These are phyloP conservation scores for Trifolium fragiferum DNA, from an alignment of 306 rosid species.

Conservation along the genomic window DNA sequence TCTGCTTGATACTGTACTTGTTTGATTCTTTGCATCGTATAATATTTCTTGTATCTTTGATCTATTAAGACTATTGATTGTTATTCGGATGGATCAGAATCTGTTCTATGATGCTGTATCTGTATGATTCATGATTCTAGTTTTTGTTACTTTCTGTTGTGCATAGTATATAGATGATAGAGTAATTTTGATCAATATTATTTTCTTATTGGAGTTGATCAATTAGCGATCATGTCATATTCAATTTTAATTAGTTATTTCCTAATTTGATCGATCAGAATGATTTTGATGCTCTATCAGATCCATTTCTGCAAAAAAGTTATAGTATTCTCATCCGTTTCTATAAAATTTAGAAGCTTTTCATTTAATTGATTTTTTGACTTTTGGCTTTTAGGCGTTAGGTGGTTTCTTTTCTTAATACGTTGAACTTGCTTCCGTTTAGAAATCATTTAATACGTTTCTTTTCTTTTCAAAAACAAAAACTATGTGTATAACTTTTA, in stretches of 20 bases:
- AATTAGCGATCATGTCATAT: neutral
- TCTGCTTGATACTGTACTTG: conserved; percentile 22
- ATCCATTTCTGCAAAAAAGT: conserved; percentile 37
- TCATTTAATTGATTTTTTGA: conserved; percentile 14
- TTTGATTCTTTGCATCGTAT: conserved; percentile 11
- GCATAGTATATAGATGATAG: too few species aligned
- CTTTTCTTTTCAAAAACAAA: too few species aligned
- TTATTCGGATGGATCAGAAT: conserved; percentile 34
- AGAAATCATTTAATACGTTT: too few species aligned
- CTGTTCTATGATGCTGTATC: neutral
- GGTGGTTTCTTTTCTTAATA: conserved; percentile 32
- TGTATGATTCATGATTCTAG: neutral
- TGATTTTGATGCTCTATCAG: conserved; percentile 23
- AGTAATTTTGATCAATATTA: neutral
- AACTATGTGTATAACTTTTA: too few species aligned
- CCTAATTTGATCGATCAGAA: neutral
- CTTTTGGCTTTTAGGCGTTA: conserved; percentile 32
- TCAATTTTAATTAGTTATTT: neutral
- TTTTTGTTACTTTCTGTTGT: neutral
- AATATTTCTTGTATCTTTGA: neutral
- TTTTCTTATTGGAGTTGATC: conserved; percentile 4
- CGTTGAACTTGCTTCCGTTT: too few species aligned
- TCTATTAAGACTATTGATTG: conserved; percentile 25
- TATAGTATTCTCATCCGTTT: conserved; percentile 7
- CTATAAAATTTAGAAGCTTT: neutral